These are phyloP conservation scores for Trichocladium uniseriatum DNA, from an alignment of 495 filamentous ascomycete genomes.

Conservation along the genomic window DNA sequence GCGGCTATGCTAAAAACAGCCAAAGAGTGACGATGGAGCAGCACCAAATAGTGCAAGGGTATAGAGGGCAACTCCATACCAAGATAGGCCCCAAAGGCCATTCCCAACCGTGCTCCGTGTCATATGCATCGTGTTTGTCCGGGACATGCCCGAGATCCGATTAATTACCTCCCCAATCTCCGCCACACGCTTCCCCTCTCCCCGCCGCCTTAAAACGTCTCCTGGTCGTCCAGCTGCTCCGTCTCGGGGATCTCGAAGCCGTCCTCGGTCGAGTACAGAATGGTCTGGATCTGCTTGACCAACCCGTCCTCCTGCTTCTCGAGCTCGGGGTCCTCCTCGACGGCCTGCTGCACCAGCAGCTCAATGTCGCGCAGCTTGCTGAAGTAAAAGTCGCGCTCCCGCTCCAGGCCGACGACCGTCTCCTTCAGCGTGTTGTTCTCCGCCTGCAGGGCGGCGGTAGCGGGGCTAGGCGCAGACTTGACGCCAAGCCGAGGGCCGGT, in stretches of 20 bases:
- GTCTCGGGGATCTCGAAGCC: constrained; percentile 77
- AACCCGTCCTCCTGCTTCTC: constrained; percentile 88
- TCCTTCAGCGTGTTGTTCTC: constrained; percentile 81
- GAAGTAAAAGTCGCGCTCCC: constrained; percentile 98
- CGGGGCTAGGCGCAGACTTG: constrained; percentile 47
- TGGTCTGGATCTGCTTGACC: constrained; percentile 88
- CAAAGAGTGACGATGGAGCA: constrained; percentile 13
- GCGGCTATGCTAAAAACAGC: constrained; percentile 19
- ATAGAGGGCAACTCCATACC: constrained; percentile 20
- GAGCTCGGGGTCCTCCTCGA: constrained; percentile 80
- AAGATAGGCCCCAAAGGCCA: constrained; percentile 8
- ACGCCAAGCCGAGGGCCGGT: constrained; percentile 44
- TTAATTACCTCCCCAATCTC: constrained; percentile 7
- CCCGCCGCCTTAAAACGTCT: constrained; percentile 54
- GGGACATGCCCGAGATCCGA: constrained; percentile 1
- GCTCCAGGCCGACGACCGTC: constrained; percentile 75
- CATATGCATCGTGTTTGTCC: constrained; percentile 11
- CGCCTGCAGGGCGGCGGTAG: constrained; percentile 58
- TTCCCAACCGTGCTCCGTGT: constrained; percentile 14
- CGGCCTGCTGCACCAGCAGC: constrained; percentile 78
- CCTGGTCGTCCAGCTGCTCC: constrained; percentile 57
- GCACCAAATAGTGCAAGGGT: constrained; percentile 18
- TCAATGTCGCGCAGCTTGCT: constrained; percentile 97
- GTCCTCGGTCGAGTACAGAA: constrained; percentile 95
- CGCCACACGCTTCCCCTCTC: neutral